Percentiles rank a stretch among this genome's conserved stretches.
Evolutionary conservation across 2,329 filamentous ascomycete genomes (phyloP).

Genomic region (Trichoderma semiorbis): DNA sequence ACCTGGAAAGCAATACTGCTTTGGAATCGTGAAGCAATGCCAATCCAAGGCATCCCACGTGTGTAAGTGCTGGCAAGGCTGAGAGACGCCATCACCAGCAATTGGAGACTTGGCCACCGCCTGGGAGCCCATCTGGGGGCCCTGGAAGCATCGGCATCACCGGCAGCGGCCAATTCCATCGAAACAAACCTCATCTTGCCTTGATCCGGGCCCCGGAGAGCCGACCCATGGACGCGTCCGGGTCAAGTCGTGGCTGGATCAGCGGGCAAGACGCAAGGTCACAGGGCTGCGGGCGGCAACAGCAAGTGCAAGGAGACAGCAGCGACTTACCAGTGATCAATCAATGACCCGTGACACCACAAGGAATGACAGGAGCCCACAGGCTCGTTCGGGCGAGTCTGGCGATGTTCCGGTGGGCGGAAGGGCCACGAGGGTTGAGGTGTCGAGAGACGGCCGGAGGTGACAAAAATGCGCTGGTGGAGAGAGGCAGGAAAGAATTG

Average conservation of each 20-base stretch:
- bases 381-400: constrained; percentile 26
- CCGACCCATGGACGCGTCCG: constrained; percentile 35
- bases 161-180: constrained; percentile 37
- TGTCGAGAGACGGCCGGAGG: constrained; percentile 34
- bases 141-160: constrained; percentile 32
- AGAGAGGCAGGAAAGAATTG: constrained; percentile 40
- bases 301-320: constrained; percentile 26
- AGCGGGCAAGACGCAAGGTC: constrained; percentile 34
- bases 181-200: constrained; percentile 26
- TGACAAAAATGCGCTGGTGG: constrained; percentile 36
- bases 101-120: constrained; percentile 38
- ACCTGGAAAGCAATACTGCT: constrained; percentile 21
- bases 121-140: constrained; percentile 22
- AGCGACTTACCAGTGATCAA: constrained; percentile 52
- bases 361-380: constrained; percentile 25
- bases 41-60: constrained; percentile 43
- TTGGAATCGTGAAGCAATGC: constrained; percentile 32
- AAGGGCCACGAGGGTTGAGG: constrained; percentile 31
- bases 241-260: constrained; percentile 35
- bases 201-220: constrained; percentile 27
- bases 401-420: constrained; percentile 24
- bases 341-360: constrained; percentile 39
- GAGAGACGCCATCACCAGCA: constrained; percentile 40
- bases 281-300: constrained; percentile 32
- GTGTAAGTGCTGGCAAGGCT: constrained; percentile 48